Evolutionary conservation across 116 monocot genomes (phyloP), one percentile per base, ranked within the genome.

Genomic region (Dioscorea cayenensis): DNA sequence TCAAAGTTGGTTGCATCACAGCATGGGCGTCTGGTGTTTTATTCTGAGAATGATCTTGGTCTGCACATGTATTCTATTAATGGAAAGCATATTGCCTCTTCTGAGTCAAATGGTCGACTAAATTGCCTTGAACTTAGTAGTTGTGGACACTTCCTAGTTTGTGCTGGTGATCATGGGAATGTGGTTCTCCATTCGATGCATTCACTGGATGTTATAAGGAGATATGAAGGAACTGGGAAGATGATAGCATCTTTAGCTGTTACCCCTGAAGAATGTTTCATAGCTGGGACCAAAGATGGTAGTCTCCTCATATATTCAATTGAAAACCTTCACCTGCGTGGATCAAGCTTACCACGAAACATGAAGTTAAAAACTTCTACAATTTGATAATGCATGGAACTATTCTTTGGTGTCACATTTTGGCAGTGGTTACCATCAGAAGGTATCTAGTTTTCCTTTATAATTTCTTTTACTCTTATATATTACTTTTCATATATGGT

Each of bases 221-320:
- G 77, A 69, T 99, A 89, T 51, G 91, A 91, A 69, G 99, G 91
- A 63, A 80, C 78, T 62, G 99, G 94, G 22, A 94, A 89, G 78
- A 76, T 79, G 68, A 85, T 99, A 73, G 87, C 89, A 29, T 88
- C 99, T 21, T 75, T 99, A 68, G 66, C 67, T 29, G 94, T 99
- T 43, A 94, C 99, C 17, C 89, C 88, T 48, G 99, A 99, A 75
- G 99, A 99, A 68, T 99, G 99, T 73, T 94, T 99, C 73, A 73
- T 99, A 74, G 99, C 91, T 28, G 99, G 99, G 70, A 91, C 99
- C 19, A 94, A 87, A 72, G 94, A 99, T 80, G 94, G 94, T 1
- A 80, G 75, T 72, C 73, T 99, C 28, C 77, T 99, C 76, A 75
- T 99, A 49, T 94, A 89, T 84, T 94, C 94, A 49, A 85, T 99